These are phyloP conservation scores for Anthostomella pinea DNA, from an alignment of 2,329 filamentous ascomycete genomes.

Conservation along the genomic window DNA sequence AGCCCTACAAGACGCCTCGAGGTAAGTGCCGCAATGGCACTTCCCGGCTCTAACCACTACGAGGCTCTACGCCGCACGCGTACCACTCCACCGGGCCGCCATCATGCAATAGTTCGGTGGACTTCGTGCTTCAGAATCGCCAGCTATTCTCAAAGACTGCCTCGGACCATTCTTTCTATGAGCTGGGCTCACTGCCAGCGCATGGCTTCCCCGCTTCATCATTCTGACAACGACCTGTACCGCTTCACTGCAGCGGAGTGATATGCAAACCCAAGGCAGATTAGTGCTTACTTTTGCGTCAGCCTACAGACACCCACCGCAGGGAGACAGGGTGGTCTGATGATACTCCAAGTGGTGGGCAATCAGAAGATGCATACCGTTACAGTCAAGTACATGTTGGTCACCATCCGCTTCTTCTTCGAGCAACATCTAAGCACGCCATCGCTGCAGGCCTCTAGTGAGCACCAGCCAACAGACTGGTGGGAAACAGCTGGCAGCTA, in stretches of 20 bases:
- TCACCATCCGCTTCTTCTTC: background rate
- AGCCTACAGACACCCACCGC: conserved; percentile 12
- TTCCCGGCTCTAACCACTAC: background rate
- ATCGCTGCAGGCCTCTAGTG: background rate
- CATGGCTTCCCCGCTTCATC: background rate
- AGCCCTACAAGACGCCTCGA: background rate
- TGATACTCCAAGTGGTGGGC: conserved; percentile 4
- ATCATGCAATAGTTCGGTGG: background rate
- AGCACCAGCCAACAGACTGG: background rate
- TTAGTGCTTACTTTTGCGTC: conserved; percentile 20
- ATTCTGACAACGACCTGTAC: too few relatives aligned
- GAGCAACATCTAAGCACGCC: background rate
- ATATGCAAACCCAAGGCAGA: conserved; percentile 13
- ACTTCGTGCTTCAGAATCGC: too few relatives aligned
- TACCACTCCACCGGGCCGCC: background rate
- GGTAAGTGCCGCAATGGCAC: background rate
- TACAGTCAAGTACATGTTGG: background rate
- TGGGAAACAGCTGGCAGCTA: too few relatives aligned
- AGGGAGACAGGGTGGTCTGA: conserved; percentile 18
- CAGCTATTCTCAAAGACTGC: too few relatives aligned
- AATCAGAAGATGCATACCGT: background rate
- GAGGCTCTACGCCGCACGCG: background rate
- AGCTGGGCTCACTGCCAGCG: background rate
- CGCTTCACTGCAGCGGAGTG: conserved; percentile 9
- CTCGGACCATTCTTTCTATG: background rate